Percentiles rank a stretch among this genome's conserved stretches.
Conservation (phyloP, 345 rosid species). For the Mangifera indica region DNA sequence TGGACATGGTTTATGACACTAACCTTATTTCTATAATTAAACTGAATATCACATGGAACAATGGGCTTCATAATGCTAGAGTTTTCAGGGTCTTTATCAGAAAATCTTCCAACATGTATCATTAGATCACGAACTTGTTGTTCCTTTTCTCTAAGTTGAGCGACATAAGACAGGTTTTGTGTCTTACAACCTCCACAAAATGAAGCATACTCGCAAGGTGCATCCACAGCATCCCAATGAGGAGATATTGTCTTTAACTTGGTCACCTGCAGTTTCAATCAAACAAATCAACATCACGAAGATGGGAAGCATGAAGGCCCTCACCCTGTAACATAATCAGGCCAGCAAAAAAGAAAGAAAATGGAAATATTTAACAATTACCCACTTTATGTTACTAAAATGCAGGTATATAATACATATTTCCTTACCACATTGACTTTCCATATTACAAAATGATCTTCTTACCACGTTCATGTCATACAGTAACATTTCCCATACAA, state of each 20-base stretch:
- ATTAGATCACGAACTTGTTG: conserved; percentile 72
- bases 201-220: conserved; percentile 89
- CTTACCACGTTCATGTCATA: too few relatives aligned
- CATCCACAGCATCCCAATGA: conserved; percentile 72
- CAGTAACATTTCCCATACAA: not conserved
- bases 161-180: conserved; percentile 74
- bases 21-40: conserved; percentile 89
- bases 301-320: not conserved
- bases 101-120: conserved; percentile 67
- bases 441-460: too few relatives aligned
- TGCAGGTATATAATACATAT: too few relatives aligned
- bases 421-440: too few relatives aligned
- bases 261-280: conserved; percentile 42
- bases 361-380: not conserved
- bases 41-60: conserved; percentile 76
- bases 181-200: conserved; percentile 89
- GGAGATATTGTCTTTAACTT: conserved; percentile 73
- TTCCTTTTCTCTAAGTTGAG: conserved; percentile 85
- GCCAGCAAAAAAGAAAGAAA: not conserved
- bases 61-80: conserved; percentile 63
- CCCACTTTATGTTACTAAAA: too few relatives aligned
- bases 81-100: conserved; percentile 43
- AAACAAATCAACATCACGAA: conserved; percentile 7
- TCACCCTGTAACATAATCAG: not conserved
- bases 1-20: conserved; percentile 17